Percentiles rank a stretch among this genome's conserved stretches.
These are phyloP conservation scores for Aciculosporium take DNA, from an alignment of 2,329 filamentous ascomycete species.

Conservation along the genomic window DNA sequence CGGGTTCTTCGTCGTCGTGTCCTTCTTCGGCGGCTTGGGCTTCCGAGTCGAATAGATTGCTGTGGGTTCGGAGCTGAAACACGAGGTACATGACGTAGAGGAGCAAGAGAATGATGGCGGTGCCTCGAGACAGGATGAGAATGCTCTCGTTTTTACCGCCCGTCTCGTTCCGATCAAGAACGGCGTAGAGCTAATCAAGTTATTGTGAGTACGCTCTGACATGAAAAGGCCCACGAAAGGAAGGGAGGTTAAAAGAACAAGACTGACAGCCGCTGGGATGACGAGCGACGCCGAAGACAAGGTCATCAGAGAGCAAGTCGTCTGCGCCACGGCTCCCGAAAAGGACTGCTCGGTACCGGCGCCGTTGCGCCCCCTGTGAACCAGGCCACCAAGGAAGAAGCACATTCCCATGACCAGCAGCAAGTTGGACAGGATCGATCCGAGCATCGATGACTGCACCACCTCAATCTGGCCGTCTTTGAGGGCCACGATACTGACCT, in stretches of 20 bases:
- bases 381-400: conserved; percentile 60
- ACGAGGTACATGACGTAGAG: conserved; percentile 65
- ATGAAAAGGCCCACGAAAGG: neutral
- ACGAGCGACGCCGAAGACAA: conserved; percentile 65
- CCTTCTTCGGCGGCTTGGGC: conserved; percentile 29
- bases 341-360: conserved; percentile 54
- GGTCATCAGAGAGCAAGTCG: conserved; percentile 61
- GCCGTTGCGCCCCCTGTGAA: conserved; percentile 42
- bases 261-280: conserved; percentile 52
- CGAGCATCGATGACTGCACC: conserved; percentile 96
- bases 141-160: conserved; percentile 39
- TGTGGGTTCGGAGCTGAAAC: conserved; percentile 66
- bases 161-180: conserved; percentile 34
- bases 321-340: conserved; percentile 63
- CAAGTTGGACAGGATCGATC: conserved; percentile 88
- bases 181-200: conserved; percentile 45
- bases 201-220: neutral
- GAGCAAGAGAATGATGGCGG: conserved; percentile 57
- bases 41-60: conserved; percentile 53
- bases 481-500: conserved; percentile 88
- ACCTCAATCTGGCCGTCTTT: conserved; percentile 78
- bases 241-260: no score
- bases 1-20: conserved; percentile 29
- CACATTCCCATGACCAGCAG: conserved; percentile 75
- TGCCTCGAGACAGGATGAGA: conserved; percentile 59